These are phyloP conservation scores for Obba rivulosa DNA, from an alignment of 768 basidiomycete genomes.

Conservation along the genomic window DNA sequence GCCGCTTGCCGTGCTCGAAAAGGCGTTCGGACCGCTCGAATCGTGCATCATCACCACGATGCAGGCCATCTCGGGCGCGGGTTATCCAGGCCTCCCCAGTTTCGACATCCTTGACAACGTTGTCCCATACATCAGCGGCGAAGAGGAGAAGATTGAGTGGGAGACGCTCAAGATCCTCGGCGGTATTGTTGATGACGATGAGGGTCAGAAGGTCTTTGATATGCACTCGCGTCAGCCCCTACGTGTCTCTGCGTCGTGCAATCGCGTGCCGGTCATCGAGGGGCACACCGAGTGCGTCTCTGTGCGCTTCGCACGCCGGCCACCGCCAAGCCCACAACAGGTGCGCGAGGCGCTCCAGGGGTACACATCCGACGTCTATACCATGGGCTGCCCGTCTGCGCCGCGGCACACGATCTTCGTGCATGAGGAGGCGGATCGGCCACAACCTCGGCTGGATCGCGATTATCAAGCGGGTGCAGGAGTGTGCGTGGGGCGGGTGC, in stretches of 20 bases:
- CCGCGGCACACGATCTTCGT: conserved; percentile 82
- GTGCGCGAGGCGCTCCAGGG: conserved; percentile 74
- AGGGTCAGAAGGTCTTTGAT: conserved; percentile 64
- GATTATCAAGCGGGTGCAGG: conserved; percentile 89
- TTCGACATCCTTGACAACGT: conserved; percentile 96
- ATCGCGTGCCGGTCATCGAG: conserved; percentile 92
- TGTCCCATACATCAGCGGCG: conserved; percentile 89
- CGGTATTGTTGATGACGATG: conserved; percentile 55
- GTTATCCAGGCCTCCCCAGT: conserved; percentile 90
- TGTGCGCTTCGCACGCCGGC: conserved; percentile 72
- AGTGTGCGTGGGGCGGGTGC: conserved; percentile 84
- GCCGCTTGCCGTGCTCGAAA: conserved; percentile 87
- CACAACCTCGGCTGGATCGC: conserved; percentile 90
- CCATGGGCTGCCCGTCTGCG: conserved; percentile 76
- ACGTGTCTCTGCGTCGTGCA: conserved; percentile 90
- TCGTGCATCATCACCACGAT: conserved; percentile 89
- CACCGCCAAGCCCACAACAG: conserved; percentile 83
- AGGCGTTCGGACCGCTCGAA: conserved; percentile 91
- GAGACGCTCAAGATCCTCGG: conserved; percentile 97
- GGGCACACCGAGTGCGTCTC: conserved; percentile 92
- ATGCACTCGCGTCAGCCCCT: conserved; percentile 78
- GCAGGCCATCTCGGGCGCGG: conserved; percentile 96
- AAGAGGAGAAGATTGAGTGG: conserved; percentile 99
- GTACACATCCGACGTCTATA: conserved; percentile 73
- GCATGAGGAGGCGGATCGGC: conserved; percentile 90